Percentiles rank a stretch among this genome's conserved stretches.
phyloP scores from a whole-genome alignment of 2,329 filamentous ascomycete species.

The Cladosporium cucumerinum region DNA sequence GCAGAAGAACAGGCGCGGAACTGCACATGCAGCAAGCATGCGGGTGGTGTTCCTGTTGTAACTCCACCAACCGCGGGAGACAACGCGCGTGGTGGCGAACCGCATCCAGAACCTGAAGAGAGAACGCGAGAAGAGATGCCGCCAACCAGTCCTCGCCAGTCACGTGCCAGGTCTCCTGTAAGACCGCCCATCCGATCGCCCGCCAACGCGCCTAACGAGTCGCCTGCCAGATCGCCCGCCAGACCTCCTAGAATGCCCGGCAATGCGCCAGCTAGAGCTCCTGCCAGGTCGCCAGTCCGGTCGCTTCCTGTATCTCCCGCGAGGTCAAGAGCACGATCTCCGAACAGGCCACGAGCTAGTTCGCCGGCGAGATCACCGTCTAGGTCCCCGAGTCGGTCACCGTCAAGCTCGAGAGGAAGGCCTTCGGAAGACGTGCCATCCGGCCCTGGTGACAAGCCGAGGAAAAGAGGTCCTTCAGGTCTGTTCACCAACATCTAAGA shows the following conservation, averaged over 20 bases:
- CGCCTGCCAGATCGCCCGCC: slow-evolving; percentile 3
- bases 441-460: not conserved
- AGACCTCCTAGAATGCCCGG: not conserved
- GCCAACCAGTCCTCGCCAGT: not conserved
- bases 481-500: not conserved
- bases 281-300: not conserved
- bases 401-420: not conserved
- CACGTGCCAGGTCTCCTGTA: not conserved
- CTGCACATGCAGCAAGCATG: not conserved
- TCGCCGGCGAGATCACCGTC: not conserved
- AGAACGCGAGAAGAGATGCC: not conserved
- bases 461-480: not conserved
- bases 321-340: not conserved
- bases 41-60: no score
- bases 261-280: not conserved
- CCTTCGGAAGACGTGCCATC: not conserved
- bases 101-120: not conserved
- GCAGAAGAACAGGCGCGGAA: slow-evolving; percentile 9
- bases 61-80: not conserved
- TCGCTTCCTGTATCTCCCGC: not conserved
- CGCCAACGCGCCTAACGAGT: not conserved
- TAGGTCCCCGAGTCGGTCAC: not conserved
- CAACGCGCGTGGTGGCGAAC: not conserved
- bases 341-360: not conserved
- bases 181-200: not conserved